Conservation (phyloP, 73 alveolate species). For the Tetrahymena thermophila region DNA sequence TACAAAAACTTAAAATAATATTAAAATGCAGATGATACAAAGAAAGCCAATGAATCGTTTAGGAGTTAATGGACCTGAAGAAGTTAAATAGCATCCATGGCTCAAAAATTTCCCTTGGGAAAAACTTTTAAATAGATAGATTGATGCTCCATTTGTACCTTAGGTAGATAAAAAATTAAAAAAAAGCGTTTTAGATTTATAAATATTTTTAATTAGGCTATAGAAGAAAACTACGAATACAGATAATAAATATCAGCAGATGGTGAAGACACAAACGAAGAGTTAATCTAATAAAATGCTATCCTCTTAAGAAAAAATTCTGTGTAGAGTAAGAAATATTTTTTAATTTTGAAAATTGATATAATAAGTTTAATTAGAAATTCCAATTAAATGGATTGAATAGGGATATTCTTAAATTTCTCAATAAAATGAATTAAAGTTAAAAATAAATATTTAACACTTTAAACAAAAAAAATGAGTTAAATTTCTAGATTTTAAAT, state of each 20-base stretch:
- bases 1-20: background rate
- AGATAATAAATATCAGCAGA: background rate
- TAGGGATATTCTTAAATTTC: too few species aligned
- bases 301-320: background rate
- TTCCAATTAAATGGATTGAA: too few species aligned
- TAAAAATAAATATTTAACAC: too few species aligned
- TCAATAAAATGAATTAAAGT: too few species aligned
- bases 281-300: background rate
- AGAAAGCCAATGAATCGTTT: constrained; percentile 63
- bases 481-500: too few species aligned
- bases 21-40: constrained; percentile 15
- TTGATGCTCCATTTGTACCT: constrained; percentile 54
- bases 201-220: background rate
- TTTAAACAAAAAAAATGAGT: too few species aligned
- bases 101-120: constrained; percentile 70
- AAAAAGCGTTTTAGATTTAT: background rate
- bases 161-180: background rate
- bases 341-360: too few species aligned
- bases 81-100: constrained; percentile 68
- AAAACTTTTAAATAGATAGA: constrained; percentile 41
- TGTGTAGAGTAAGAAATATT: background rate
- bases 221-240: background rate
- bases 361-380: too few species aligned
- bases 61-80: constrained; percentile 68
- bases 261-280: background rate